Base-by-base conservation (phyloP, 768 basidiomycete species). In the Exsudoporus frostii region DNA sequence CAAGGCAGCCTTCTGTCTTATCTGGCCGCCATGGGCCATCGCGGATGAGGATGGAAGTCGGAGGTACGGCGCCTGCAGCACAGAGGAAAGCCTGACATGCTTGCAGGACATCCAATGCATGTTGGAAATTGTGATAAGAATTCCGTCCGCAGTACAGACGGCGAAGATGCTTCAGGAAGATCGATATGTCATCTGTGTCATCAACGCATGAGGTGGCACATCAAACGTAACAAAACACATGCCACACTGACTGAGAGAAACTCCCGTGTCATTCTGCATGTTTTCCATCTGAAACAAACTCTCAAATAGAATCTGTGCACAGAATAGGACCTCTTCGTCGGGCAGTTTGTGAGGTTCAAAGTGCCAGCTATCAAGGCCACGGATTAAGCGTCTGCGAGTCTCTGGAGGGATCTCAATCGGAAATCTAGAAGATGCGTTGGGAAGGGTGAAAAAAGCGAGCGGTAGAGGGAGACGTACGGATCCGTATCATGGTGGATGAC, bases 71-170 rank as follows among this genome's bases (percentile, higher is more conserved):
- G 29, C 85, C 87, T 15, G 90, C 88, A 27, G 83, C 77, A 42
- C 79, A 79, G 24, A 99, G 77, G 73, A 94, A 98, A 20, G 82
- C 83, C 63, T 97, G 92, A 5, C 85, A 83, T 0, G 95, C 94
- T 66, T 99, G 97, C 20, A 98, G 79, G 15, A 98, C 97, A 69
- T 99, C 97, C 39, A 97, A 76, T 1, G 95, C 97, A 71, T 99
- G 97, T 56, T 92, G 85, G 67, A 96, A 98, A 66, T 98, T 99
- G 77, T 99, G 97, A 70, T 99, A 99, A 25, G 89, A 87, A 72
- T 98, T 98, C 53, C 86, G 84, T 47, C 82, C 79, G 55, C 94
- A 88, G 69, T 99, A 99, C 46, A 96, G 86, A 27, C 83, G 82
- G n/a, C 88, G 84, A n/a, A 98, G 80, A 58, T 96, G 91, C 60